These are phyloP conservation scores for Brachypodium distachyon DNA, from an alignment of 202 grass and related monocot genomes.

Conservation along the genomic window DNA sequence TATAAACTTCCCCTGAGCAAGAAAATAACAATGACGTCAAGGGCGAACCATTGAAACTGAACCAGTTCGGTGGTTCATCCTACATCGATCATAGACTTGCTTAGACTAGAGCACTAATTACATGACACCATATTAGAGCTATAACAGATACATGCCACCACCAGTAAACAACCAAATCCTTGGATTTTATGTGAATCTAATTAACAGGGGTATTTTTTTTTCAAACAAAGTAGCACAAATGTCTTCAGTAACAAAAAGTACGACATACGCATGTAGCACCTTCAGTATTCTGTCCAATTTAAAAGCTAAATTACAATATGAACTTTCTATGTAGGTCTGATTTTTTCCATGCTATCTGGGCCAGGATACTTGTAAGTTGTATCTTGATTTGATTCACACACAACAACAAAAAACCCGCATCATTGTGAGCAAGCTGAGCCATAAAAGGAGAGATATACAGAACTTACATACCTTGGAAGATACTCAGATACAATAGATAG, in stretches of 20 bases:
- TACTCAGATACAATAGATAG: constrained; percentile 95
- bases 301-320: not conserved
- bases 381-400: too few relatives aligned
- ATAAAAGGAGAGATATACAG: not conserved
- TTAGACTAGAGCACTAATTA: not conserved
- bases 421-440: not conserved
- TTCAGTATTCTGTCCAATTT: not conserved
- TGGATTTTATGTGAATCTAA: constrained; percentile 3
- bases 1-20: constrained; percentile 94
- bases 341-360: not conserved
- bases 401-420: not conserved
- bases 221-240: not conserved
- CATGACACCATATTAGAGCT: constrained; percentile 4
- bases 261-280: constrained; percentile 27
- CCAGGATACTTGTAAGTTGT: not conserved
- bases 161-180: not conserved
- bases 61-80: too few relatives aligned
- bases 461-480: constrained; percentile 67
- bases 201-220: not conserved
- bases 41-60: not conserved
- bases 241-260: too few relatives aligned
- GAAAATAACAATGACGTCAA: constrained; percentile 19
- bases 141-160: not conserved
- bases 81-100: not conserved
- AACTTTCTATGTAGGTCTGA: constrained; percentile 3